Percentiles rank a stretch among this genome's conserved stretches.
Conservation (phyloP, 345 rosid species). For the Reutealis trisperma region DNA sequence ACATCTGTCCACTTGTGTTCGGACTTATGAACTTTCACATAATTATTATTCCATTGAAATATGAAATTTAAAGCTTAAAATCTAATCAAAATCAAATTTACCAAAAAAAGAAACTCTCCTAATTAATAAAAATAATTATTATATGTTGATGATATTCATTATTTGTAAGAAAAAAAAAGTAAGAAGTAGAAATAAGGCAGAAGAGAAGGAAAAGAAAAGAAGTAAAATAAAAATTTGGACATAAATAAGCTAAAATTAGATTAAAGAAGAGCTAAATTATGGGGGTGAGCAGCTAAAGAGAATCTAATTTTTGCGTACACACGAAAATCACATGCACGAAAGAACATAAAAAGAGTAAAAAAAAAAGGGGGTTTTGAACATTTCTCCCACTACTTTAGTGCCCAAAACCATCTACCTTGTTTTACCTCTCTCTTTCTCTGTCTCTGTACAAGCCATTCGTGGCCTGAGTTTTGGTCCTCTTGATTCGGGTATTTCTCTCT, state of each 20-base stretch:
- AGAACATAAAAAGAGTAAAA: background rate
- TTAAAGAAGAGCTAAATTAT: background rate
- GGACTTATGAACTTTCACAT: too few species aligned
- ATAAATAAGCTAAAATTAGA: background rate
- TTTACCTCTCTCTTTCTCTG: background rate
- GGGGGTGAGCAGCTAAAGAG: background rate
- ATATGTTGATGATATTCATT: background rate
- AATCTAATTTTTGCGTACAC: background rate
- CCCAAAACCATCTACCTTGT: background rate
- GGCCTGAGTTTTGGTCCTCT: slow-evolving; percentile 12
- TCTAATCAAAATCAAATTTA: too few species aligned
- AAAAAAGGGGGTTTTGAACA: slow-evolving; percentile 17
- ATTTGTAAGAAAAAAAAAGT: background rate
- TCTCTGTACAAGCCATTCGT: background rate
- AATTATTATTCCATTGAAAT: too few species aligned
- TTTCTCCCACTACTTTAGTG: slow-evolving; percentile 1
- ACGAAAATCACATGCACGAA: slow-evolving; percentile 11
- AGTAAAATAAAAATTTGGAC: background rate
- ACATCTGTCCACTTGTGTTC: too few species aligned
- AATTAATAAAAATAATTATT: too few species aligned
- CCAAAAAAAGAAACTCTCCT: too few species aligned
- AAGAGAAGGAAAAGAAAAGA: background rate
- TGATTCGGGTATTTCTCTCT: slow-evolving; percentile 17
- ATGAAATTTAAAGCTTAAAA: too few species aligned
- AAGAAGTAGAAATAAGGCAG: background rate